Evolutionary conservation across 345 rosid genomes (phyloP).

Genomic region (Bruguiera sexangula): DNA sequence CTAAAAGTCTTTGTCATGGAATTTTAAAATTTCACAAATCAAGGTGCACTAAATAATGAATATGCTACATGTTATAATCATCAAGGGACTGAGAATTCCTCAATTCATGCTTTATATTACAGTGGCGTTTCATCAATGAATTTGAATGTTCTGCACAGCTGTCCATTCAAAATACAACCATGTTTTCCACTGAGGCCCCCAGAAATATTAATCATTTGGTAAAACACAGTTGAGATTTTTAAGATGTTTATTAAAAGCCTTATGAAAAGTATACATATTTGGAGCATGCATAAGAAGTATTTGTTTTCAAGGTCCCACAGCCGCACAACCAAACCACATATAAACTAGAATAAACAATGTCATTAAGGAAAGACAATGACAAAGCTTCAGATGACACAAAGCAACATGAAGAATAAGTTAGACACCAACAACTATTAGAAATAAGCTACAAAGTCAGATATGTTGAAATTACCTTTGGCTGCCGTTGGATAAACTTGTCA

Average conservation of each 20-base stretch:
- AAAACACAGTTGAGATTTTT: not conserved
- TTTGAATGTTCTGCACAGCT: not conserved
- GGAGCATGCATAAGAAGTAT: not conserved
- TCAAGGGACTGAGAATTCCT: not conserved
- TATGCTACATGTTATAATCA: not conserved
- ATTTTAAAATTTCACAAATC: not conserved
- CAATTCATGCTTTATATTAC: not conserved
- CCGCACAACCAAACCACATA: not conserved
- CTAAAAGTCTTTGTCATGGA: not conserved
- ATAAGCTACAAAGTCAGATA: not conserved
- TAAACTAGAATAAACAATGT: too few species aligned
- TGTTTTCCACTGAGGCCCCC: not conserved
- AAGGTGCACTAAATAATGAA: not conserved
- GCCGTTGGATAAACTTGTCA: slow-evolving; percentile 83
- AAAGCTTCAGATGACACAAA: too few species aligned
- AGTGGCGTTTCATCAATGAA: not conserved
- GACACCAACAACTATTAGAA: not conserved
- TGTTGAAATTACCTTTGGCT: slow-evolving; percentile 63
- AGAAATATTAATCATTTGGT: not conserved
- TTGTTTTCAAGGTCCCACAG: not conserved
- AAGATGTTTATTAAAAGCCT: not conserved
- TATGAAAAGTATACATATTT: not conserved
- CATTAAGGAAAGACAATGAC: too few species aligned
- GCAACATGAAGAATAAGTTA: not conserved
- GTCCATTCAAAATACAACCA: too few species aligned